Conservation (phyloP, 345 rosid genomes). For the Dipteronia sinensis region DNA sequence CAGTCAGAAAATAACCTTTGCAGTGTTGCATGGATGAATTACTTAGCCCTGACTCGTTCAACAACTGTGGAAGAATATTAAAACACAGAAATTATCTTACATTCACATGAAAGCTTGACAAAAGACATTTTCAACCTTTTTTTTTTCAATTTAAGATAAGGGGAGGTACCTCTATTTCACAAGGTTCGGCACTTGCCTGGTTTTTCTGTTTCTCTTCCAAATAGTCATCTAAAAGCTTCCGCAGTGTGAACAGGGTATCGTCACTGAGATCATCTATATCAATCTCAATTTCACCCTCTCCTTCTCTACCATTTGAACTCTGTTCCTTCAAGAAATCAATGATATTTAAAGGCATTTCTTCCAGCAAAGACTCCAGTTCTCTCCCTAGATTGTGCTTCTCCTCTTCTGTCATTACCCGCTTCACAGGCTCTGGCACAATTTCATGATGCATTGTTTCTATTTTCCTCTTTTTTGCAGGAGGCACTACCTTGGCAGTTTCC, state of each 20-base stretch:
- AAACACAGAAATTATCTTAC: constrained; percentile 5
- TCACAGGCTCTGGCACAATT: constrained; percentile 47
- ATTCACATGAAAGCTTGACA: not conserved
- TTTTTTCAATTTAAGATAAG: constrained; percentile 26
- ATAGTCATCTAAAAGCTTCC: constrained; percentile 72
- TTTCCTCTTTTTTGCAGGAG: constrained; percentile 73
- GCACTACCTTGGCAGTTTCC: constrained; percentile 40
- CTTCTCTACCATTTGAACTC: constrained; percentile 65
- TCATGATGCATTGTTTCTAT: constrained; percentile 40
- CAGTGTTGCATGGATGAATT: constrained; percentile 74
- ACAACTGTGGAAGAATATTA: constrained; percentile 48
- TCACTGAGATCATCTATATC: constrained; percentile 88
- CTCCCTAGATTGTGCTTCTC: constrained; percentile 64
- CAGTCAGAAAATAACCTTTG: constrained; percentile 50
- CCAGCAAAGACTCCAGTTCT: constrained; percentile 60
- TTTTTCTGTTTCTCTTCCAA: constrained; percentile 61
- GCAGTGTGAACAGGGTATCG: constrained; percentile 69
- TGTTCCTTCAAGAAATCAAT: constrained; percentile 80
- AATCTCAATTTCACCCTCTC: constrained; percentile 91
- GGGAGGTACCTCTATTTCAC: constrained; percentile 82
- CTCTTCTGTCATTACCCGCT: constrained; percentile 58
- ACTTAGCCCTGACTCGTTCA: constrained; percentile 71
- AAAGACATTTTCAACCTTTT: not conserved
- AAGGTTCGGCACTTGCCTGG: constrained; percentile 59
- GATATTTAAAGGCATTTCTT: constrained; percentile 74